These are phyloP conservation scores for Agaricus blazei DNA, from an alignment of 768 basidiomycete genomes.

Conservation along the genomic window DNA sequence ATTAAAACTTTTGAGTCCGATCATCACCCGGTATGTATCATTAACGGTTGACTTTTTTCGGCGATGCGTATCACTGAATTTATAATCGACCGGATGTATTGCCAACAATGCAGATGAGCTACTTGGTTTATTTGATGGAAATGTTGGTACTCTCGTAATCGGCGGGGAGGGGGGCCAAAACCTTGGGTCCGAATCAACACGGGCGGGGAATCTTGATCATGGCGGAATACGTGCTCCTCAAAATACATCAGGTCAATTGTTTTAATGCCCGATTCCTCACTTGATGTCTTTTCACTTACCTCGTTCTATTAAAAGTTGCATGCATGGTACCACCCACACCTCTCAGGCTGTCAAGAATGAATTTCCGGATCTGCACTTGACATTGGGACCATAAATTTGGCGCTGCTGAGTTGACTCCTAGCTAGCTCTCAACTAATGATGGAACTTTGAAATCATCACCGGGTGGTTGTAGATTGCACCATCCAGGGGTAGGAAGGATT, in stretches of 20 bases:
- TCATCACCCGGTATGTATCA: slow-evolving; percentile 45
- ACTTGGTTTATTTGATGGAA: slow-evolving; percentile 72
- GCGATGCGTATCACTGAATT: neutral
- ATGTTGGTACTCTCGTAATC: slow-evolving; percentile 67
- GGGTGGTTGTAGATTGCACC: slow-evolving; percentile 75
- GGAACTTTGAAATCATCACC: slow-evolving; percentile 58
- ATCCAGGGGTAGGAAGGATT: slow-evolving; percentile 68
- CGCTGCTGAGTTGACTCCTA: neutral
- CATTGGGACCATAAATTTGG: slow-evolving; percentile 20
- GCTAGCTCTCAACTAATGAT: neutral
- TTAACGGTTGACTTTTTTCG: neutral
- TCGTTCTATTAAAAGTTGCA: neutral
- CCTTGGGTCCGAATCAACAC: slow-evolving; percentile 62
- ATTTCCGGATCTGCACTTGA: slow-evolving; percentile 65
- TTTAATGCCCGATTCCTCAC: neutral
- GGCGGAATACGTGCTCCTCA: slow-evolving; percentile 73
- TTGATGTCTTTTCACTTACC: neutral
- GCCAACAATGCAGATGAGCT: slow-evolving; percentile 79
- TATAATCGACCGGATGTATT: slow-evolving; percentile 58
- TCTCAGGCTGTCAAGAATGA: slow-evolving; percentile 65
- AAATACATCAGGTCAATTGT: slow-evolving; percentile 56
- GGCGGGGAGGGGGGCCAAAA: slow-evolving; percentile 60
- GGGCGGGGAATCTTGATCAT: slow-evolving; percentile 77
- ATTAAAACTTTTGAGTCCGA: slow-evolving; percentile 68
- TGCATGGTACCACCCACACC: slow-evolving; percentile 56